phyloP scores from a whole-genome alignment of 805 yeast genomes.

The Wickerhamiella allomyrinae region DNA sequence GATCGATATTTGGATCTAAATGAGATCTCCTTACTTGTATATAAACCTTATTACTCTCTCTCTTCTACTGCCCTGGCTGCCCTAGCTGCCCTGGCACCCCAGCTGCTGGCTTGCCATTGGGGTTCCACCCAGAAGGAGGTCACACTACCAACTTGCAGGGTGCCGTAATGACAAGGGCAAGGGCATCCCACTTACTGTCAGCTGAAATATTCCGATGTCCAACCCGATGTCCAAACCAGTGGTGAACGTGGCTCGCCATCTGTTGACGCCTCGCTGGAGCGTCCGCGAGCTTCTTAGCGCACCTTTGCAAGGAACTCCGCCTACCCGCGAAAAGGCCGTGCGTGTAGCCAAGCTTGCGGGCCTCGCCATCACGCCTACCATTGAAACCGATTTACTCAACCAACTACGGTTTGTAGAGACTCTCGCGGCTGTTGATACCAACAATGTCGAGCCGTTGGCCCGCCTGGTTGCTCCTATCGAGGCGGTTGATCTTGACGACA shows the following conservation, averaged over 20 bases:
- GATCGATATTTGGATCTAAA: too few species aligned
- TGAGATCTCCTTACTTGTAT: too few species aligned
- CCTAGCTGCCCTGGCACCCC: too few species aligned
- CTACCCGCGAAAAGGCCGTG: background rate
- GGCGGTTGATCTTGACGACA: constrained; percentile 13
- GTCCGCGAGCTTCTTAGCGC: constrained; percentile 1
- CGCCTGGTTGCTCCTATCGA: constrained; percentile 15
- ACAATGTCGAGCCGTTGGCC: constrained; percentile 23
- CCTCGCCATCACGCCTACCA: background rate
- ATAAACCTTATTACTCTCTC: too few species aligned
- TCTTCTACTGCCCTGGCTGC: too few species aligned
- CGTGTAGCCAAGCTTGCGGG: constrained; percentile 1
- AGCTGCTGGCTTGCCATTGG: too few species aligned
- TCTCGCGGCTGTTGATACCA: constrained; percentile 24
- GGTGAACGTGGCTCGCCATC: background rate
- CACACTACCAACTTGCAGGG: too few species aligned
- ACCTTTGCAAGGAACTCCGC: background rate
- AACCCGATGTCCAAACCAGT: background rate
- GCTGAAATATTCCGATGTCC: too few species aligned
- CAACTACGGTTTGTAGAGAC: constrained; percentile 28
- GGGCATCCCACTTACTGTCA: too few species aligned
- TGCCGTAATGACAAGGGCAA: too few species aligned
- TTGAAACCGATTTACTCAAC: constrained; percentile 7
- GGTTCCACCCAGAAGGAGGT: too few species aligned
- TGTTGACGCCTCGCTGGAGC: background rate